Percentiles rank a stretch among this genome's conserved stretches.
phyloP scores from a whole-genome alignment of 2,329 filamentous ascomycete genomes.

The Trichothecium roseum region DNA sequence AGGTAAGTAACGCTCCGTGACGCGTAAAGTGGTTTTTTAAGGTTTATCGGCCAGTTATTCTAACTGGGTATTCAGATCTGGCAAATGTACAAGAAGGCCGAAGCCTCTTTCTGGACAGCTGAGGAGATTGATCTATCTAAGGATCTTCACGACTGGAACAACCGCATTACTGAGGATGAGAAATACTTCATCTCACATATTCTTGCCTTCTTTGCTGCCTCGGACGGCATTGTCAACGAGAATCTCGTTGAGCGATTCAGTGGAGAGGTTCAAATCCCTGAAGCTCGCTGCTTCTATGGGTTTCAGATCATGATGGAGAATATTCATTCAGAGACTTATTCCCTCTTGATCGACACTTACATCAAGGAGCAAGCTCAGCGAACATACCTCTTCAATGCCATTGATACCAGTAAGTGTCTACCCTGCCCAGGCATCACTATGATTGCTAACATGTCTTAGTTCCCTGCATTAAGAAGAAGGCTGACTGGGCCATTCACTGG shows the following conservation, averaged over 20 bases:
- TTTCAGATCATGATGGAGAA: conserved; percentile 99
- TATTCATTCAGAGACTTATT: conserved; percentile 99
- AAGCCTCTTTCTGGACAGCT: conserved; percentile 99
- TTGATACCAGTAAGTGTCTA: conserved; percentile 69
- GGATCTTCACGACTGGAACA: conserved; percentile 98
- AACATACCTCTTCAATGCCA: conserved; percentile 92
- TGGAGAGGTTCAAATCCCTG: conserved; percentile 89
- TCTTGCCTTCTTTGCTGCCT: conserved; percentile 96
- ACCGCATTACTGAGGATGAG: conserved; percentile 92
- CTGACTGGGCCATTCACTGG: conserved; percentile 94
- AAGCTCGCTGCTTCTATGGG: conserved; percentile 98
- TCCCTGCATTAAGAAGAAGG: conserved; percentile 96
- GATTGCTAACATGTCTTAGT: conserved; percentile 36
- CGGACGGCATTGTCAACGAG: conserved; percentile 98
- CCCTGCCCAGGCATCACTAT: conserved; percentile 5
- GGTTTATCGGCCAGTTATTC: conserved; percentile 16
- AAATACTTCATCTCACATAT: conserved; percentile 98
- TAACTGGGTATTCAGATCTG: conserved; percentile 92
- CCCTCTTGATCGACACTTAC: conserved; percentile 96
- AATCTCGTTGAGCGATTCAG: conserved; percentile 98
- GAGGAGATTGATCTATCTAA: conserved; percentile 99
- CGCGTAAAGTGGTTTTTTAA: conserved; percentile 55
- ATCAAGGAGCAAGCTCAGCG: conserved; percentile 96
- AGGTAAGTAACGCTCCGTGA: conserved; percentile 62
- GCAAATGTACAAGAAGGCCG: conserved; percentile 99